Evolutionary conservation across 2,329 filamentous ascomycete genomes (phyloP).

Genomic region (Fusarium albidum): DNA sequence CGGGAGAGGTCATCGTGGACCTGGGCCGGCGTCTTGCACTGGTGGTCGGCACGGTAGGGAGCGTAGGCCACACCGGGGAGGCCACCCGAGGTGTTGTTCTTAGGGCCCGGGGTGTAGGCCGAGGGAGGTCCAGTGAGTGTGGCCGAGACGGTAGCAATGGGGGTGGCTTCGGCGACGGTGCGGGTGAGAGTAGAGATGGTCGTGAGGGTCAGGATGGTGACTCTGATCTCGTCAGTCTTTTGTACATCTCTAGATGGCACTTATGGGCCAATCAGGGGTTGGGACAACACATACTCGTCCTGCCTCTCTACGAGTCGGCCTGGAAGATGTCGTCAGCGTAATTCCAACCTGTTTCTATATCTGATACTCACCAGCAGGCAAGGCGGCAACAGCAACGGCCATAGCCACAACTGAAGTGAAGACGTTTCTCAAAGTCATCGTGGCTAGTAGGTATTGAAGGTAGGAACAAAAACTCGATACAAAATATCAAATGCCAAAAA

Average conservation of each 20-base stretch:
- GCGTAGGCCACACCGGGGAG: constrained; percentile 58
- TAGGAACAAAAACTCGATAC: not conserved
- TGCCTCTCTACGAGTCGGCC: constrained; percentile 22
- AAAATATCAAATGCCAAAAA: not conserved
- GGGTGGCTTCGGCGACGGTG: constrained; percentile 17
- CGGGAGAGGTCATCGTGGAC: constrained; percentile 70
- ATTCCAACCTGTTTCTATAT: not conserved
- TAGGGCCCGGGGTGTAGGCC: not conserved
- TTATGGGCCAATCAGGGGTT: not conserved
- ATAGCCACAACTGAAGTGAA: constrained; percentile 38
- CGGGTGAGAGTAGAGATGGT: constrained; percentile 30
- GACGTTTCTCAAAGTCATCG: constrained; percentile 34
- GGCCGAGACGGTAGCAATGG: constrained; percentile 5
- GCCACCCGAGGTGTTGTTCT: constrained; percentile 7
- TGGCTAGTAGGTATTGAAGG: constrained; percentile 1
- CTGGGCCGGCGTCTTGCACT: constrained; percentile 72
- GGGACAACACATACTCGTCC: constrained; percentile 25
- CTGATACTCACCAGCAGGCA: constrained; percentile 36
- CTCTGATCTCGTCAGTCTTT: constrained; percentile 10
- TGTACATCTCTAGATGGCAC: not conserved
- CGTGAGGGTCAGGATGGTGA: constrained; percentile 27
- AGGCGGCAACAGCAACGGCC: constrained; percentile 29
- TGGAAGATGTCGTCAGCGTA: constrained; percentile 10
- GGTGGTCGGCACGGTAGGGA: constrained; percentile 58
- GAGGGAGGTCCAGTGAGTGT: constrained; percentile 1